Conservation (phyloP, 1,139 yeast genomes). For the Suhomyces bribrorum region DNA sequence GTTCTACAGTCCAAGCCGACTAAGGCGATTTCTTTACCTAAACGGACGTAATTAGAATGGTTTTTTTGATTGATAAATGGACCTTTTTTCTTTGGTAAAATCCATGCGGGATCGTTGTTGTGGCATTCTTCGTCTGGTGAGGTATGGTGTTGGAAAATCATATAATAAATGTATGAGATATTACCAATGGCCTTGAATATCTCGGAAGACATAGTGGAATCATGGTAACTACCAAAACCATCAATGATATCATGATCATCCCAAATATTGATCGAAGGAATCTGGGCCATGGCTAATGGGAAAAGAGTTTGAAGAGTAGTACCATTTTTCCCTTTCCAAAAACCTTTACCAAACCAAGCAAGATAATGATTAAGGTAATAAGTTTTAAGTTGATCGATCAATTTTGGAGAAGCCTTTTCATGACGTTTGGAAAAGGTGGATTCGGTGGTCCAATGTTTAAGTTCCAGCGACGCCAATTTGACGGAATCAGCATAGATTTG, state of each 20-base stretch:
- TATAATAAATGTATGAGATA: slow-evolving; percentile 79
- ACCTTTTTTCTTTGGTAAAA: slow-evolving; percentile 53
- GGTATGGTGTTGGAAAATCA: slow-evolving; percentile 88
- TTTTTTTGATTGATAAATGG: slow-evolving; percentile 66
- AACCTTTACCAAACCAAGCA: slow-evolving; percentile 89
- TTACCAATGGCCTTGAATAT: slow-evolving; percentile 72
- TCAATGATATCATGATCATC: slow-evolving; percentile 95
- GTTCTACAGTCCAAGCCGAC: slow-evolving; percentile 91
- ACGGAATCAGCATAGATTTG: slow-evolving; percentile 89
- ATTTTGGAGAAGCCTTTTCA: slow-evolving; percentile 45
- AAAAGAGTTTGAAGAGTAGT: slow-evolving; percentile 64
- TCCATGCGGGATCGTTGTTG: slow-evolving; percentile 58
- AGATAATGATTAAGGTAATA: slow-evolving; percentile 75
- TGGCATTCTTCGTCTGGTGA: slow-evolving; percentile 45
- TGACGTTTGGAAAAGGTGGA: slow-evolving; percentile 46
- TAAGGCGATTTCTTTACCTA: slow-evolving; percentile 73
- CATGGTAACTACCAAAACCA: slow-evolving; percentile 88
- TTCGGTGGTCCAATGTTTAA: slow-evolving; percentile 64
- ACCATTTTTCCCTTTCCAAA: slow-evolving; percentile 71
- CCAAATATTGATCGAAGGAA: slow-evolving; percentile 80
- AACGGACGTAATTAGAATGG: slow-evolving; percentile 67
- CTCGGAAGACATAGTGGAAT: slow-evolving; percentile 68
- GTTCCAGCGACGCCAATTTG: slow-evolving; percentile 55
- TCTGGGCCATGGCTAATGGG: slow-evolving; percentile 75
- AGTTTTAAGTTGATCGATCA: slow-evolving; percentile 55